Conservation (phyloP, 257 asterid species). For the Craterostigma plantagineum region DNA sequence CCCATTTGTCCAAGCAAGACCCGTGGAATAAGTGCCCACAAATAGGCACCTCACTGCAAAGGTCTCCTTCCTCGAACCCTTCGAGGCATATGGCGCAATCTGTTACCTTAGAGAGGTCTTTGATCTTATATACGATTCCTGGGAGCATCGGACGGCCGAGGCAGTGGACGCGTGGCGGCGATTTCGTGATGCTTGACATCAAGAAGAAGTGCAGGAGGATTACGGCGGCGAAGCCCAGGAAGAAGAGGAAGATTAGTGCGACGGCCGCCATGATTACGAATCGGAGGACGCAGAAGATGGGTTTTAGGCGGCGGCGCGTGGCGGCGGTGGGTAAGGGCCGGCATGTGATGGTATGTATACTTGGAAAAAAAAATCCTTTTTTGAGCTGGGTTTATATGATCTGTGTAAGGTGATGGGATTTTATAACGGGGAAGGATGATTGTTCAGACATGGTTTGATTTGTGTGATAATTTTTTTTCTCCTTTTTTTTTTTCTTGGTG, state of each 20-base stretch:
- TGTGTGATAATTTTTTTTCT: too few species aligned
- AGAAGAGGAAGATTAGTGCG: slow-evolving; percentile 57
- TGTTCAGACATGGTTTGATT: too few species aligned
- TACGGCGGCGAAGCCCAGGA: slow-evolving; percentile 74
- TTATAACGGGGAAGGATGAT: too few species aligned
- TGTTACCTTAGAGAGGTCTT: slow-evolving; percentile 8
- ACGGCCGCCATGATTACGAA: slow-evolving; percentile 45
- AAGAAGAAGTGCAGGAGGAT: slow-evolving; percentile 58
- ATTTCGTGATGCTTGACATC: slow-evolving; percentile 24
- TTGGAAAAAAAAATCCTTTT: too few species aligned
- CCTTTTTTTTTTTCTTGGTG: too few species aligned
- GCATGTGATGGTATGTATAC: slow-evolving; percentile 10
- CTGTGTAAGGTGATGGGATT: background rate
- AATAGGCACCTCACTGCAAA: slow-evolving; percentile 39
- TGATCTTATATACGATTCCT: background rate
- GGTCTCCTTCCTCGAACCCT: slow-evolving; percentile 38
- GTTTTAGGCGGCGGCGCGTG: slow-evolving; percentile 27
- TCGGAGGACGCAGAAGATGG: slow-evolving; percentile 44
- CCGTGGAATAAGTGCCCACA: slow-evolving; percentile 63
- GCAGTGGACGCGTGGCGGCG: slow-evolving; percentile 15
- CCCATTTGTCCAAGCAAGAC: slow-evolving; percentile 66
- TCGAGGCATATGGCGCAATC: slow-evolving; percentile 87
- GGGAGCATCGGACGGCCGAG: slow-evolving; percentile 12
- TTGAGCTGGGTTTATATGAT: too few species aligned
- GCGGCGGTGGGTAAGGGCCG: slow-evolving; percentile 13